Percentiles rank a stretch among this genome's conserved stretches.
phyloP scores from a whole-genome alignment of 805 yeast species.

The Lachancea kluyveri region DNA sequence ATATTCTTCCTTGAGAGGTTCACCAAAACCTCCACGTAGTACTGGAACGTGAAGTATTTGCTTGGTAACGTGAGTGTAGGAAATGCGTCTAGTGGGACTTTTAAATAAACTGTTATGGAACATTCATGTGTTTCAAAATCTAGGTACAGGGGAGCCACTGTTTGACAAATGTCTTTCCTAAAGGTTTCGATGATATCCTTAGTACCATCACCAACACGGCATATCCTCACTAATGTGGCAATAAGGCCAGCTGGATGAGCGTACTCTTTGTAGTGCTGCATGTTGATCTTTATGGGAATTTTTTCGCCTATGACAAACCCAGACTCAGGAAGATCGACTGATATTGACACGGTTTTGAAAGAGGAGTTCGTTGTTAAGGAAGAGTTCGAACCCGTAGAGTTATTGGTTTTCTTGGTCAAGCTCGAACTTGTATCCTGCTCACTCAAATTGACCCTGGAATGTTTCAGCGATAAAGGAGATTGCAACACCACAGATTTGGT shows the following conservation, averaged over 20 bases:
- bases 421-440: conserved; percentile 28
- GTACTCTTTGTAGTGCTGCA: conserved; percentile 66
- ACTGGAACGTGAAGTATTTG: conserved; percentile 66
- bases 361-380: conserved; percentile 8
- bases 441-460: conserved; percentile 21
- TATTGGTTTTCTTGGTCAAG: conserved; percentile 20
- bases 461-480: conserved; percentile 36
- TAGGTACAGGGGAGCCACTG: conserved; percentile 69
- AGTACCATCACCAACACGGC: conserved; percentile 57
- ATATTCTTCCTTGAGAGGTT: conserved; percentile 61
- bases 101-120: conserved; percentile 53
- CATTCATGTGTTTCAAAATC: conserved; percentile 57
- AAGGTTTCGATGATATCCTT: conserved; percentile 52
- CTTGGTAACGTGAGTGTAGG: conserved; percentile 69
- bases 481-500: conserved; percentile 60
- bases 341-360: conserved; percentile 32
- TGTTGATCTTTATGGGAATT: conserved; percentile 61
- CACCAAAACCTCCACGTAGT: conserved; percentile 77
- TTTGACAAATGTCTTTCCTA: conserved; percentile 78
- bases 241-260: conserved; percentile 69
- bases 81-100: conserved; percentile 79
- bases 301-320: conserved; percentile 79
- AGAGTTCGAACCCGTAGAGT: conserved; percentile 17
- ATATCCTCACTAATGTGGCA: conserved; percentile 72
- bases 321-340: conserved; percentile 45